Conservation (phyloP, 306 rosid genomes). For the Prosopis cineraria region DNA sequence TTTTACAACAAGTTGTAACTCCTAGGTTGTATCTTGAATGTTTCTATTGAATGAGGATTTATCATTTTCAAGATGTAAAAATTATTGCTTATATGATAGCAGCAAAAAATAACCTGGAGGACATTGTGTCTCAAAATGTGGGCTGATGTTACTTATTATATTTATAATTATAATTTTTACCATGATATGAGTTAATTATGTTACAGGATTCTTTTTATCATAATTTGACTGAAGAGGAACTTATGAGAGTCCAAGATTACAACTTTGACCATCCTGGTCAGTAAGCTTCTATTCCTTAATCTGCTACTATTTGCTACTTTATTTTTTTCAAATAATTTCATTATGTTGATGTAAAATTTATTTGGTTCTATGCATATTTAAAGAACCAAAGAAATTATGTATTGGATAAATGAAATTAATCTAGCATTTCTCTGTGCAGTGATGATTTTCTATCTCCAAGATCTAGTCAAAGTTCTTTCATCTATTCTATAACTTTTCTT, state of each 20-base stretch:
- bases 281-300: constrained; percentile 38
- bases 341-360: not conserved
- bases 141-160: constrained; percentile 5
- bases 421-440: not conserved
- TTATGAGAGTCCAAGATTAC: constrained; percentile 75
- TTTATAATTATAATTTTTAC: not conserved
- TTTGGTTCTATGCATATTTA: not conserved
- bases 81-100: not conserved
- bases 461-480: not conserved
- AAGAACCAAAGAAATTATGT: not conserved
- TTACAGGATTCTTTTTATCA: constrained; percentile 93
- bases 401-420: not conserved
- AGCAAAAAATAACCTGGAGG: not conserved
- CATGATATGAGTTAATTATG: constrained; percentile 26
- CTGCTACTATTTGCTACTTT: constrained; percentile 20
- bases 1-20: not conserved
- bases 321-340: not conserved
- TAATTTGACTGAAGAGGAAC: constrained; percentile 75
- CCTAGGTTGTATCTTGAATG: not conserved
- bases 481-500: not conserved
- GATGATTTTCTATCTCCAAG: not conserved
- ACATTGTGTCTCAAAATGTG: constrained; percentile 13
- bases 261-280: constrained; percentile 99
- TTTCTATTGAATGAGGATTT: not conserved
- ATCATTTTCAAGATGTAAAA: not conserved